Conservation (phyloP, 345 rosid species). For the Draba incana region DNA sequence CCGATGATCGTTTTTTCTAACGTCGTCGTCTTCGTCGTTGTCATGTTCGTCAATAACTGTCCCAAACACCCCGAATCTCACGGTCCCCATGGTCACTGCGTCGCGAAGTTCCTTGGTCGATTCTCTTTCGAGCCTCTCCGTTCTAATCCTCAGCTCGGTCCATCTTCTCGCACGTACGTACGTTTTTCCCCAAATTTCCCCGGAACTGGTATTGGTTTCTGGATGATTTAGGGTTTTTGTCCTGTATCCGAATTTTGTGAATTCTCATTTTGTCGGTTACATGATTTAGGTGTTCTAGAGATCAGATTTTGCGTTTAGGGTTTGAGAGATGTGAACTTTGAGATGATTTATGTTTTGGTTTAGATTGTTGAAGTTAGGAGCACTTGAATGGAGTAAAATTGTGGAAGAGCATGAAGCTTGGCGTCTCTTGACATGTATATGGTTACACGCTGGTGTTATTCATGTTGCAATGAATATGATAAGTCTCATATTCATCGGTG, state of each 20-base stretch:
- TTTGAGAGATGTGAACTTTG: not conserved
- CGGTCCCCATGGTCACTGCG: conserved; percentile 53
- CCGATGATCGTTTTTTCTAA: conserved; percentile 78
- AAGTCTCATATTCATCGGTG: conserved; percentile 79
- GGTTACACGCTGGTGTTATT: conserved; percentile 92
- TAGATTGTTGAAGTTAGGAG: conserved; percentile 83
- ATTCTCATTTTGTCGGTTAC: conserved; percentile 6
- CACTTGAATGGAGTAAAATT: conserved; percentile 64
- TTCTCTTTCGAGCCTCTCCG: conserved; percentile 82
- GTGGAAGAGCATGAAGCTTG: conserved; percentile 77
- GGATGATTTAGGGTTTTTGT: conserved; percentile 10
- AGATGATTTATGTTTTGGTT: conserved; percentile 1
- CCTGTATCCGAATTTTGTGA: conserved; percentile 4
- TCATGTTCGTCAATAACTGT: conserved; percentile 79
- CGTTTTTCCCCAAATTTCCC: not conserved
- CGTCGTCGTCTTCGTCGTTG: conserved; percentile 57
- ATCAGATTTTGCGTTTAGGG: not conserved
- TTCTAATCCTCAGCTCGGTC: conserved; percentile 84
- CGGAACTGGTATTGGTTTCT: not conserved
- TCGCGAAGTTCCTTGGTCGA: conserved; percentile 74
- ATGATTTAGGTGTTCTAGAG: not conserved
- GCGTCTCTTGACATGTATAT: conserved; percentile 86
- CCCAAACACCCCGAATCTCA: conserved; percentile 49
- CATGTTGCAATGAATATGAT: conserved; percentile 85
- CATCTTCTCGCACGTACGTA: conserved; percentile 71